Conservation (phyloP, 208 protist species). For the Crithidia brevicula region DNA sequence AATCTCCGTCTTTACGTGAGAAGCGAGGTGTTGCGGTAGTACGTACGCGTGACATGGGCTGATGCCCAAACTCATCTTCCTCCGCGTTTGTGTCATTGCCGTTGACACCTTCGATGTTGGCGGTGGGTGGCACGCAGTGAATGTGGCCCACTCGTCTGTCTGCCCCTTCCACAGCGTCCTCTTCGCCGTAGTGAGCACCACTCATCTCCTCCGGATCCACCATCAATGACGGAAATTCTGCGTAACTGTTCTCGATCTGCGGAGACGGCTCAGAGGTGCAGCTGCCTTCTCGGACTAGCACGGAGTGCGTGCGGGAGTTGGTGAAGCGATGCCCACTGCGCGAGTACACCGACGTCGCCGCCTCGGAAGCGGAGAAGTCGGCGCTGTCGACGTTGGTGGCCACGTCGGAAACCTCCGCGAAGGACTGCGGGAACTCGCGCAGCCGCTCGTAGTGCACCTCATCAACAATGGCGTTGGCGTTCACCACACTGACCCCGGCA, state of each 20-base stretch:
- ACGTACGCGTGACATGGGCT: not conserved
- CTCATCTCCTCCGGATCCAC: not conserved
- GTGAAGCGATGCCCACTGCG: not conserved
- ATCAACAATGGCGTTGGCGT: constrained; percentile 1
- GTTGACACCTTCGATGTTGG: not conserved
- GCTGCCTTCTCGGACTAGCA: not conserved
- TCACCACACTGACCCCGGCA: not conserved
- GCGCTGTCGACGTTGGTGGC: not conserved
- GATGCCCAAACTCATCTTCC: not conserved
- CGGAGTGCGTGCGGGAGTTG: not conserved
- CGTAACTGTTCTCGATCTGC: not conserved
- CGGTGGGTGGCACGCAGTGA: not conserved
- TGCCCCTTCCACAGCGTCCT: not conserved
- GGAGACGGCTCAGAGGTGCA: not conserved
- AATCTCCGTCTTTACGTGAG: no score
- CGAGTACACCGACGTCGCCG: not conserved
- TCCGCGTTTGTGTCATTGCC: not conserved
- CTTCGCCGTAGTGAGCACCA: not conserved
- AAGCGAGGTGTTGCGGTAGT: no score
- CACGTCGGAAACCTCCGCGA: not conserved
- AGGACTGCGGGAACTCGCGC: not conserved
- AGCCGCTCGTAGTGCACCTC: not conserved
- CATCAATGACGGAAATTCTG: not conserved
- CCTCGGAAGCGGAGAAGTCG: not conserved
- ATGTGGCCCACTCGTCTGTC: not conserved